These are phyloP conservation scores for Alternaria sp. DNA, from an alignment of 2,329 filamentous ascomycete genomes.

Conservation along the genomic window DNA sequence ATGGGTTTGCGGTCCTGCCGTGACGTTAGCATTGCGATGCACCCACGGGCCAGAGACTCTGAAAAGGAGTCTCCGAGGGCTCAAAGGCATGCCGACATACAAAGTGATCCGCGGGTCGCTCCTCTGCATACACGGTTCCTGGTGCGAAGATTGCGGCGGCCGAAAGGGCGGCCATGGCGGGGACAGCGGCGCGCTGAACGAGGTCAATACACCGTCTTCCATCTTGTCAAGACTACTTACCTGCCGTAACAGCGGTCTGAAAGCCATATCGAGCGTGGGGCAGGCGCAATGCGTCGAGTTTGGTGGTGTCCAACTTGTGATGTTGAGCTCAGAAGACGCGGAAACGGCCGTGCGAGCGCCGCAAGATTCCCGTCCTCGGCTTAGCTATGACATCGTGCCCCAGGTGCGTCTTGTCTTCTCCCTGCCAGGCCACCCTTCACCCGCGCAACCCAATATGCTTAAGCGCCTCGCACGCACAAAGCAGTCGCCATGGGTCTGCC, in stretches of 20 bases:
- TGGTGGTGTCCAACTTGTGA: conserved; percentile 24
- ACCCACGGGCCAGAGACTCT: background rate
- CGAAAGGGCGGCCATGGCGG: conserved; percentile 55
- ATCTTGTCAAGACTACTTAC: conserved; percentile 45
- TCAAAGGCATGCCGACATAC: conserved; percentile 20
- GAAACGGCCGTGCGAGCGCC: conserved; percentile 17
- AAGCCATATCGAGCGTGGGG: conserved; percentile 57
- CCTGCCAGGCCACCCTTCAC: conserved; percentile 8
- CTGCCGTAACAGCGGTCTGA: conserved; percentile 62
- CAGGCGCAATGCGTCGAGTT: conserved; percentile 46
- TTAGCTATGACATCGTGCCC: conserved; percentile 26
- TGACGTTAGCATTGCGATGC: background rate
- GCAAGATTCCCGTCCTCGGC: conserved; percentile 23
- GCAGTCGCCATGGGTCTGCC: conserved; percentile 65
- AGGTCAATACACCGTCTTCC: conserved; percentile 14
- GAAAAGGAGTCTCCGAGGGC: background rate
- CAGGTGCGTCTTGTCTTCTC: background rate
- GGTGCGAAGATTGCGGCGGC: conserved; percentile 58
- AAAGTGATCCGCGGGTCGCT: conserved; percentile 31
- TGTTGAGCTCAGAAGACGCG: conserved; percentile 32
- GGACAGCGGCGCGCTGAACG: conserved; percentile 58
- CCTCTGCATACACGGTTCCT: conserved; percentile 60
- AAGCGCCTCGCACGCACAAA: conserved; percentile 46
- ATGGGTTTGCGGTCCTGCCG: conserved; percentile 66
- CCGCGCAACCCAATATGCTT: conserved; percentile 47